Evolutionary conservation across 768 basidiomycete genomes (phyloP), one percentile per base, ranked within the genome.

Genomic region (Lactarius hatsudake): DNA sequence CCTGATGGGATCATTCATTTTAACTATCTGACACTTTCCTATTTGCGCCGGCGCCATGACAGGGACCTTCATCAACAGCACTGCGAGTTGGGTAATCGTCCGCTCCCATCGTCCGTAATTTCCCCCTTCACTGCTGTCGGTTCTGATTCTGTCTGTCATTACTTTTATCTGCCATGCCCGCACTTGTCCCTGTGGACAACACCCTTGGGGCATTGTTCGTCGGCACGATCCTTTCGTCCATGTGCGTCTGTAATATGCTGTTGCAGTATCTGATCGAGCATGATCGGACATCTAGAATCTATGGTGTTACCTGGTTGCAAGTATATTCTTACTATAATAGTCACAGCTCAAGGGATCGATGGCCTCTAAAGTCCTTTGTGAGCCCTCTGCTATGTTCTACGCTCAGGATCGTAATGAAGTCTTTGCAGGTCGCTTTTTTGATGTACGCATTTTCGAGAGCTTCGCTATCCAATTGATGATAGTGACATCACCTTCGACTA

Each of bases 371-470:
- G 51, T 17, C 7, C n/a, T 38, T 62, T 17, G 61, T 62, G 34
- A 53, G 61, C n/a, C 17, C 23, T 15, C 12, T 6, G 13, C n/a
- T 20, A 5, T 23, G 20, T 28, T 12, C 28, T 8, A 60, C 10
- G 7, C 48, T 43, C 10, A 6, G 23, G 13, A 2, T 45, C 34
- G 23, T 53, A 62, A 51, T 13, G 34, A 53, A 15, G 0, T 13
- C 30, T 61, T 28, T 26, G 23, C 61, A 62, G 61, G 48, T 62
- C 23, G 48, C 61, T 51, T n/a, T 62, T 26, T 30, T 62, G 34
- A 62, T 62, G 61, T 62, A 20, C 7, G 1, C 12, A 38, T 38
- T 7, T 43, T 30, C 30, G 43, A 45, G 7, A 13, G 10, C 30
- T 60, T 26, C 48, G 10, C 48, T 13, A 12, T 48, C 42, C 18